Conservation (phyloP, 208 protist genomes). For the Leishmania arabica region DNA sequence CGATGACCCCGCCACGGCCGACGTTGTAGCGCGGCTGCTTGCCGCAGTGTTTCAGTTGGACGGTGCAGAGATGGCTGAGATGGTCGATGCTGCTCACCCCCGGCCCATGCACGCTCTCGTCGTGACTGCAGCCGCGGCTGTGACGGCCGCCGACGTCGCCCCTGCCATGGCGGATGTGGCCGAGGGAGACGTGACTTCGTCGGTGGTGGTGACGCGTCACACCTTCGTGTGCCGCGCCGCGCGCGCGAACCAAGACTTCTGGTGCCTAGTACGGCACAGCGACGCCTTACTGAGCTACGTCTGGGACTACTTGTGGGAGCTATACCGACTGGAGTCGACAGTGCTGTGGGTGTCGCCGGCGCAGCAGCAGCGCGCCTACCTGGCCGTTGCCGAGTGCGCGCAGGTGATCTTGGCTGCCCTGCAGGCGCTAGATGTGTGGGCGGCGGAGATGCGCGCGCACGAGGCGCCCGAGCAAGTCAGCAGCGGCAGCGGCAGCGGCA, state of each 20-base stretch:
- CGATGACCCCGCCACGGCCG: not conserved
- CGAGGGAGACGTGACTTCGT: not conserved
- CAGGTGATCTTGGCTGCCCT: constrained; percentile 22
- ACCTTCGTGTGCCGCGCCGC: not conserved
- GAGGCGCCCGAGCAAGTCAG: not conserved
- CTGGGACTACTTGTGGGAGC: constrained; percentile 7
- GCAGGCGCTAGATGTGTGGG: constrained; percentile 21
- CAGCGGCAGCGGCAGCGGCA: not conserved
- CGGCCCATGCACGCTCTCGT: too few relatives aligned
- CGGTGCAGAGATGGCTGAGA: not conserved
- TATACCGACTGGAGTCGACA: constrained; percentile 10
- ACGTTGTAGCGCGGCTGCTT: not conserved
- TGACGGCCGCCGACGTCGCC: not conserved
- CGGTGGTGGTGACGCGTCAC: not conserved
- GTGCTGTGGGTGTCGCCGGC: constrained; percentile 26
- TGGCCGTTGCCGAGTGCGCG: constrained; percentile 25
- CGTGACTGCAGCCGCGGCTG: not conserved
- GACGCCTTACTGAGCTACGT: constrained; percentile 18
- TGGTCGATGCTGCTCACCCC: not conserved
- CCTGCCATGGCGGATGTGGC: not conserved
- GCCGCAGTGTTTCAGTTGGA: constrained; percentile 4
- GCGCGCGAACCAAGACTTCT: constrained; percentile 1
- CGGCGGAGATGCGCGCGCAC: constrained; percentile 4
- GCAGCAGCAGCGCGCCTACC: constrained; percentile 15
- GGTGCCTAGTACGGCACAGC: constrained; percentile 12